Evolutionary conservation across 2,329 filamentous ascomycete species (phyloP), one percentile per base, ranked within the genome.

Genomic region (Penicillium sp.): DNA sequence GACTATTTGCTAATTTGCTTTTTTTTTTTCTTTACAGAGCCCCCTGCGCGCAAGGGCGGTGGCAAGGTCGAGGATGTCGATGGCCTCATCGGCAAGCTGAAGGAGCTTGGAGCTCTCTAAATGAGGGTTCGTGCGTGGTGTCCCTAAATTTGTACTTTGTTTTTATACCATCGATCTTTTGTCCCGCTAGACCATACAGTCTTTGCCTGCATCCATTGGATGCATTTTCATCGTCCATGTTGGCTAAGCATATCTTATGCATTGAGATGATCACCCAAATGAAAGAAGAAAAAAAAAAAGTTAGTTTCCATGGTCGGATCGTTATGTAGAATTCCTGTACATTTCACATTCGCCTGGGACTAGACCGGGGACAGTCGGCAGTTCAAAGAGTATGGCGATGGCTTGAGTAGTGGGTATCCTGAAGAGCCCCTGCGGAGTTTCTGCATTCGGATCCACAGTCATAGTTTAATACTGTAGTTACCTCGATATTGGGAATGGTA

Each of bases 31-130:
- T 21, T 21, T 42, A 67, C 74, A 86, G 94, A 99, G 79, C 94
- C 94, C 50, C 83, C 90, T 46, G 79, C 89, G 58, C 83, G 94
- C 74, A 85, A 96, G 77, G 94, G 94, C 38, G 94, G 94, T 65
- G 91, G 90, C 63, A 99, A 97, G 85, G 94, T 99, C 18, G 91
- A 96, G 69, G 88, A 96, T 79, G 94, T 99, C 21, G 91, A 95
- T 74, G 91, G 92, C n/a, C 84, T 99, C 75, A 86, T 99, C 66
- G 75, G 82, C 53, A 96, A 94, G 82, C 79, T 99, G 70, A 97
- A 97, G 84, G 93, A 99, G 79, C 79, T 99, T 60, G 94, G 94
- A 63, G 94, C 92, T 59, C 77, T 96, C 76, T 96, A 83, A 69
- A 56, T 33, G 46, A 36, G 29, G 26, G 36, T 31, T 3, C n/a